A percentile compares a stretch with the other conserved stretches of the same genome.
phyloP scores from a whole-genome alignment of 306 rosid species.

The Biancaea sappan region DNA sequence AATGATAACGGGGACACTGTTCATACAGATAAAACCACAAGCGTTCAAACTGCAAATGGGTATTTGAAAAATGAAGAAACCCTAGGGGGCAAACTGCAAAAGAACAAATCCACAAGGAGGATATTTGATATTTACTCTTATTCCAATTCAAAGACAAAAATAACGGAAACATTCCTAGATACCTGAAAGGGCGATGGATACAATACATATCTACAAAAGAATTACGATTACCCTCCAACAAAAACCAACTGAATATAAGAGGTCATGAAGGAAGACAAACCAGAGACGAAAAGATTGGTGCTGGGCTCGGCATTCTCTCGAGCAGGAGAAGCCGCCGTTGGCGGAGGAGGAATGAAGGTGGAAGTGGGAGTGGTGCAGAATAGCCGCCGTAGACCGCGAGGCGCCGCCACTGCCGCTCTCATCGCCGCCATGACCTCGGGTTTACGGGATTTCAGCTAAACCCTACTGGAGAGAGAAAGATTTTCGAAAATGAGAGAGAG shows the following conservation, averaged over 20 bases:
- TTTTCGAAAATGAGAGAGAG: background rate
- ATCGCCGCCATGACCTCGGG: constrained; percentile 57
- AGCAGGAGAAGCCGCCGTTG: constrained; percentile 37
- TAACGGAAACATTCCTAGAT: background rate
- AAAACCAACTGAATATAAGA: background rate
- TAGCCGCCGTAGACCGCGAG: constrained; percentile 56
- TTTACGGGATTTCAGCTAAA: constrained; percentile 33
- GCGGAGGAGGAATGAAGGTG: constrained; percentile 51
- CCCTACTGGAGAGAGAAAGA: constrained; percentile 25
- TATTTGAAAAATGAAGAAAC: too few species aligned
- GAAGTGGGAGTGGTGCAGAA: constrained; percentile 48
- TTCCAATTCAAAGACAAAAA: background rate
- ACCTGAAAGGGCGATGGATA: background rate
- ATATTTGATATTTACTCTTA: background rate
- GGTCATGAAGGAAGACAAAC: constrained; percentile 27
- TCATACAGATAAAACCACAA: background rate
- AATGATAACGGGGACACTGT: background rate
- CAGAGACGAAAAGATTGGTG: constrained; percentile 91
- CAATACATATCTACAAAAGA: background rate
- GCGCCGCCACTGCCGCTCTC: constrained; percentile 63
- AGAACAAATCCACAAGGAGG: too few species aligned
- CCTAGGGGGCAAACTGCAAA: too few species aligned
- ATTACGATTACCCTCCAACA: background rate
- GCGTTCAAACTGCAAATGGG: background rate
- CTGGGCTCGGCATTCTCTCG: constrained; percentile 74